Conservation (phyloP, 2,329 filamentous ascomycete genomes). For the Ophiostoma himal-ulmi region DNA sequence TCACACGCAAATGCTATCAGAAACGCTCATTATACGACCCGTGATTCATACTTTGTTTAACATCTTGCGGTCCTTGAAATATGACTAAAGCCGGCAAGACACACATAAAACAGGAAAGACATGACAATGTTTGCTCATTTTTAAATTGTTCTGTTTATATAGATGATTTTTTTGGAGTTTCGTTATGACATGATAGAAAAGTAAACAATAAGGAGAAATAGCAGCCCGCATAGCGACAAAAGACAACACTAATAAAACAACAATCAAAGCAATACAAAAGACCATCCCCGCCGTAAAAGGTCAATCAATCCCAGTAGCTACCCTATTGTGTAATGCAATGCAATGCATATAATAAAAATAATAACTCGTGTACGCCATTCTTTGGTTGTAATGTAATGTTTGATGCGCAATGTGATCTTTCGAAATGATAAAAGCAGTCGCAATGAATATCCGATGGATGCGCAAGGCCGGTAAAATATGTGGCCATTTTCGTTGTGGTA, state of each 20-base stretch:
- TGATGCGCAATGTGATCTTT: conserved; percentile 1
- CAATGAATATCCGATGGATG: background rate
- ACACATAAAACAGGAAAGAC: background rate
- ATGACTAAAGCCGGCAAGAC: background rate
- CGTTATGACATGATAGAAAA: conserved; percentile 15
- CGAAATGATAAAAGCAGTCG: background rate
- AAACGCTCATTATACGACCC: background rate
- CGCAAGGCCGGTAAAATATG: conserved; percentile 1
- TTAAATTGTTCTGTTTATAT: background rate
- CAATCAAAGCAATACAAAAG: conserved; percentile 10
- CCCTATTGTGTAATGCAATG: conserved; percentile 9
- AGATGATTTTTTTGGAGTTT: conserved; percentile 13
- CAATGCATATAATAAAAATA: conserved; percentile 11
- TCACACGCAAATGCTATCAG: no score
- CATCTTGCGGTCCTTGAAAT: background rate
- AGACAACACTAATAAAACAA: conserved; percentile 7
- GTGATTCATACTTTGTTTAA: background rate
- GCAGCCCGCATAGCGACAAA: background rate
- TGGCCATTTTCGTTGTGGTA: background rate
- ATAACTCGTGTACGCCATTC: conserved; percentile 12
- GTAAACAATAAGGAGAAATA: conserved; percentile 3
- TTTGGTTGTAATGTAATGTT: conserved; percentile 10
- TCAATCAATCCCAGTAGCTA: conserved; percentile 11
- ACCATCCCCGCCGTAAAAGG: conserved; percentile 10
- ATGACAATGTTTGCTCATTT: background rate